Evolutionary conservation across 805 yeast genomes (phyloP), one percentile per base, ranked within the genome.

Genomic region (Komagataella populi): DNA sequence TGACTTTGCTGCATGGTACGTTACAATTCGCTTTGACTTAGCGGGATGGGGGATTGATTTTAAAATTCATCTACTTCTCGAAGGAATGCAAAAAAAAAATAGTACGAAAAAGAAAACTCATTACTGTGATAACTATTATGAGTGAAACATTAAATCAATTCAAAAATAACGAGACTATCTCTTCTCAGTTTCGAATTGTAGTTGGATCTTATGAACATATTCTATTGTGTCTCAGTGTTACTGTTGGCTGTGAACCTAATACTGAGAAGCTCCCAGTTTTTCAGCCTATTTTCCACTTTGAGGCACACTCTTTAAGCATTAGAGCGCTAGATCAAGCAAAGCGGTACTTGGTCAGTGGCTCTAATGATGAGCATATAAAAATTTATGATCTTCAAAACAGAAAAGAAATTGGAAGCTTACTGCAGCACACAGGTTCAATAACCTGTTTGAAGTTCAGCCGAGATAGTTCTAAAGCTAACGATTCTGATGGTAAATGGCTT

Each of bases 151-250:
- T 8, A 30, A 30, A 30, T 30, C 10, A 10, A 30, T 3, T 8
- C 14, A 30, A 30, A 14, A 30, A 10, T 30, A 8, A 30, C 10
- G 14, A 30, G 39, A 30, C 6, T 14, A 30, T 14, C 39, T 30
- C 39, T 6, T 2, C 45, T 6, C 78, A 74, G 59, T 84, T 91
- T 57, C 75, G 99, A 63, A 81, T 93, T 22, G 77, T 91, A 59
- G 95, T 87, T 10, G 99, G 99, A 23, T 89, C 97, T 0, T 93
- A 93, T 60, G 99, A 93, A 68, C 99, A 93, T 68, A 87, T 89
- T 55, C 67, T 93, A 48, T 69, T 90, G 45, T 89, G 97, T 71
- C 72, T 89, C 14, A 87, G 96, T 1, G 75, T 82, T n/a, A 59
- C 87, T 23, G 53, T 2, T 59, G 60, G 1, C 53, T 51, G 10